phyloP scores from a whole-genome alignment of 345 rosid species.

The Eucalyptus microcorys region DNA sequence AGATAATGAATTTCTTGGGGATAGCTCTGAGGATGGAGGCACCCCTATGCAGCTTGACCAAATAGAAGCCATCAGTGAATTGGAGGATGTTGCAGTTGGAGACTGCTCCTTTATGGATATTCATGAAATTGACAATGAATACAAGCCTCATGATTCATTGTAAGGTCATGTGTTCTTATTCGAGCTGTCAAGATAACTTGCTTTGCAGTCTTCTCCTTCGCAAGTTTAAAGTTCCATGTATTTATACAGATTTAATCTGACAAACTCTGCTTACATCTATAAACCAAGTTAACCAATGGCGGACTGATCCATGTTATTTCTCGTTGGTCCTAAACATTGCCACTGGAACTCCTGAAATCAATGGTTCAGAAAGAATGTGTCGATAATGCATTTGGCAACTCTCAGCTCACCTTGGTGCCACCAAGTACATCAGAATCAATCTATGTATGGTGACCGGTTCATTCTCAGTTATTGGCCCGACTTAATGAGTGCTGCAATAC shows the following conservation, averaged over 20 bases:
- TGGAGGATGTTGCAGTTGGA: slow-evolving; percentile 9
- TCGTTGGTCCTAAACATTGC: background rate
- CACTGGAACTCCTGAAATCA: background rate
- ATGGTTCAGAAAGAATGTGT: background rate
- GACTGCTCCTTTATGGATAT: slow-evolving; percentile 35
- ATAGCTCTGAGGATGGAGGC: background rate
- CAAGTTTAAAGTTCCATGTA: background rate
- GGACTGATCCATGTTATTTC: background rate
- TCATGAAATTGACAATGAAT: slow-evolving; percentile 12
- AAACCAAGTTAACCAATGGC: background rate
- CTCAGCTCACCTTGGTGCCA: background rate
- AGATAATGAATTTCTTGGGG: background rate
- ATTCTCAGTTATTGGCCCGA: background rate
- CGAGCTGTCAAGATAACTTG: background rate
- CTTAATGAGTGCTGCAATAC: background rate
- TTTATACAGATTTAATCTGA: background rate
- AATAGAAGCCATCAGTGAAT: background rate
- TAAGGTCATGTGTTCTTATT: background rate
- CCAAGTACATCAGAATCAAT: background rate
- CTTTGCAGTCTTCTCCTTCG: background rate
- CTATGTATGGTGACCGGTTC: background rate
- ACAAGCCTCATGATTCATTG: background rate
- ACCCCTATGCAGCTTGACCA: background rate
- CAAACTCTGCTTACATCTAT: background rate
- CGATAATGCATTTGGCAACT: background rate